Evolutionary conservation across 305 asterid genomes (phyloP), one percentile per base, ranked within the genome.

Genomic region (Fraxinus baroniana): DNA sequence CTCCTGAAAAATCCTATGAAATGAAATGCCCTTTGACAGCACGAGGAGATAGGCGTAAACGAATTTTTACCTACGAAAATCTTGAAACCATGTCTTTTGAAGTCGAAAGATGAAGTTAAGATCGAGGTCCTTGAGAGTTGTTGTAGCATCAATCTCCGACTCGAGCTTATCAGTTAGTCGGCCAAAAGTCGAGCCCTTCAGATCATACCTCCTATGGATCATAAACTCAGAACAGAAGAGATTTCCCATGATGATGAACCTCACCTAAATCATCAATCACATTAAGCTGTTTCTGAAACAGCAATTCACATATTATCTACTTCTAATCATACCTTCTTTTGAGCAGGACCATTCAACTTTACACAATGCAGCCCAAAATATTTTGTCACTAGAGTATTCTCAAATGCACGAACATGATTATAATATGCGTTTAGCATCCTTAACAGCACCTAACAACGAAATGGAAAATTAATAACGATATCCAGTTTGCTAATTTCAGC

Each of bases 121-220:
- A 82, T 96, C 99, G 20, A 96, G 97, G 85, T 96, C 99, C 85
- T 96, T 96, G 24, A 96, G 95, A 24, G 97, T 94, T 17, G 99
- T 96, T 52, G 91, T 94, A 74, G 98, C 90, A 79, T 96, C 97
- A 33, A 96, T 96, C 90, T 94, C 97, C 22, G 98, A 86, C 85
- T 96, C 98, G 22, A 98, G 98, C 80, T 96, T 94, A 35, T 96
- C 98, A 1, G 99, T 93, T 68, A 92, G 76, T 52, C 98, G 93
- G n/a, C 99, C 99, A 70, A 96, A 95, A 0, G 99, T 94, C 4
- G 99, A 94, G 36, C 99, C 99, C 84, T 95, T 95, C 86, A 95
- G 81, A 91, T 95, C 98, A 8, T 90, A 95, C 80, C 97, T 87
- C 80, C 85, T 91, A 7, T 95, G 99, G n/a, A 94, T 94, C 76